Evolutionary conservation across 2,329 filamentous ascomycete species (phyloP), one percentile per base, ranked within the genome.

Genomic region (Colletotrichum tabaci): DNA sequence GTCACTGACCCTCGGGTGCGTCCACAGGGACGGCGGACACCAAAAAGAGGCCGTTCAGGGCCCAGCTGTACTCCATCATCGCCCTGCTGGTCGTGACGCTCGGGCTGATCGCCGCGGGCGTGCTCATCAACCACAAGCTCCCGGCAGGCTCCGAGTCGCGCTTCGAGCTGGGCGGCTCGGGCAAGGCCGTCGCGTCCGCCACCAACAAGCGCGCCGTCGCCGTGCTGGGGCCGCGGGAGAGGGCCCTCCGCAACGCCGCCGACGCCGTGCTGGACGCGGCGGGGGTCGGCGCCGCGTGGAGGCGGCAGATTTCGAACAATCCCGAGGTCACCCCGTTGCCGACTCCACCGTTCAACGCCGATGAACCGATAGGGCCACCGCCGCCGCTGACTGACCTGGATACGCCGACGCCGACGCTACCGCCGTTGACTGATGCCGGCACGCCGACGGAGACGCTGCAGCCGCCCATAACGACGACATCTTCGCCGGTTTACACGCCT

Each of bases 21-120:
- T 18, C 16, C 21, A 21, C 47, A 50, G 47, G n/a, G 15, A 18
- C 47, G 12, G 47, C 47, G n/a, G 47, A 50, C 16, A 50, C 47
- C 47, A 50, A 66, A 23, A 65, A 64, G 47, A 35, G 18, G 56
- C 47, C 58, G 23, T 71, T 73, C 63, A 35, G 61, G 44, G 53
- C 58, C 23, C 58, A 30, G 4, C 62, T 73, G 13, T 71, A 67
- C 58, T 46, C 47, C 55, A 4, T 73, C 53, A 40, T 73, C 35
- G 64, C 60, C n/a, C 61, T 71, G 12, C 49, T 73, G 18, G 42
- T 57, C 63, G 68, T 73, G n/a, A 60, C 67, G 2, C 21, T 71
- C 4, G 71, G 40, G 18, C 55, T 73, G 15, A 62, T 73, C n/a
- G 71, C 49, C 50, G n/a, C 58, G 23, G 60, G 55, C 15, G 50